These are phyloP conservation scores for Magnolia kwangsiensis DNA, from an alignment of 164 flowering plant species.

Conservation along the genomic window DNA sequence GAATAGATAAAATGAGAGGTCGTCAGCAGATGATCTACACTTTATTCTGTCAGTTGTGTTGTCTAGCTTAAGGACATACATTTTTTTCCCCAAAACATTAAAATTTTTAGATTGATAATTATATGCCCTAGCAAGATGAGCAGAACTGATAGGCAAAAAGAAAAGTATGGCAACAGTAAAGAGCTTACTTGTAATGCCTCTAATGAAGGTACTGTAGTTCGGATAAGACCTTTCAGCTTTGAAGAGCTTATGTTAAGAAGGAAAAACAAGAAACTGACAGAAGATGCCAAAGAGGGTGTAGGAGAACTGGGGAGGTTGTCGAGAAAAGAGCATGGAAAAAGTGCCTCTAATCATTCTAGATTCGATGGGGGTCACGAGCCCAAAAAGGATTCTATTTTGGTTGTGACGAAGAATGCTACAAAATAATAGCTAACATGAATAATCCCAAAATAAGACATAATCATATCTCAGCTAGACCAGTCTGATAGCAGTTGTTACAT, in stretches of 20 bases:
- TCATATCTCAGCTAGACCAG: no score
- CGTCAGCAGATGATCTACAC: no score
- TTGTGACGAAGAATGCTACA: slow-evolving; percentile 13
- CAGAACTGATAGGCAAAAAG: slow-evolving; percentile 33
- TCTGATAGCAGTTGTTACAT: no score
- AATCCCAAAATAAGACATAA: no score
- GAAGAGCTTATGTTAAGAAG: slow-evolving; percentile 79
- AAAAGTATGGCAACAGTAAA: slow-evolving; percentile 20
- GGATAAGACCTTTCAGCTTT: slow-evolving; percentile 85
- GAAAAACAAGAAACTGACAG: slow-evolving; percentile 42
- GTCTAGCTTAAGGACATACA: no score
- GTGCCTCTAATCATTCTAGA: slow-evolving; percentile 23
- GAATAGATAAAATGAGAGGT: no score
- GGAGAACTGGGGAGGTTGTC: slow-evolving; percentile 15
- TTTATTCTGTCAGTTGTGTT: no score
- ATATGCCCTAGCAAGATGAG: no score
- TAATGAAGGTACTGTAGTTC: slow-evolving; percentile 73
- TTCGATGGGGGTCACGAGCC: slow-evolving; percentile 20
- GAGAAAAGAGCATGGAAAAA: slow-evolving; percentile 19
- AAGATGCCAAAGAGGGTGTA: slow-evolving; percentile 24
- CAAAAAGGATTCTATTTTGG: slow-evolving; percentile 18
- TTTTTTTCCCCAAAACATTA: no score
- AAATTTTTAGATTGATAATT: no score
- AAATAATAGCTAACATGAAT: no score
- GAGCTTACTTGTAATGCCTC: slow-evolving; percentile 19